Evolutionary conservation across 345 rosid species (phyloP).

Genomic region (Abelmoschus esculentus): DNA sequence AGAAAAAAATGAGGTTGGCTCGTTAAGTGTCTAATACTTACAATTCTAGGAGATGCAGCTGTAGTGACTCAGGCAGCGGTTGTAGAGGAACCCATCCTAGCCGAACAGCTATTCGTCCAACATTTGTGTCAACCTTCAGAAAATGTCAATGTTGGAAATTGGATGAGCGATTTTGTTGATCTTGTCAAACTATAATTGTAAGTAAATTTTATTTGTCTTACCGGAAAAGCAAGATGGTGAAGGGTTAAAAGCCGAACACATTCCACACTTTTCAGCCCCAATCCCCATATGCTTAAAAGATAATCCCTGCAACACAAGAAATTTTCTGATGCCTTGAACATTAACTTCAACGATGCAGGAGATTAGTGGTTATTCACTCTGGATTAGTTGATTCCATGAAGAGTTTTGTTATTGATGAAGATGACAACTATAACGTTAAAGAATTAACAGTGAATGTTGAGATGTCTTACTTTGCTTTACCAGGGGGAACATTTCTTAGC

Average conservation of each 20-base stretch:
- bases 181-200: slow-evolving; percentile 6
- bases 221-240: slow-evolving; percentile 90
- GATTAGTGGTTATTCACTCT: neutral
- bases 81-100: slow-evolving; percentile 97
- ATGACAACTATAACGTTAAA: neutral
- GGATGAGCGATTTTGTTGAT: slow-evolving; percentile 9
- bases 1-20: slow-evolving; percentile 7
- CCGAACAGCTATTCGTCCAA: slow-evolving; percentile 93
- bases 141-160: slow-evolving; percentile 12
- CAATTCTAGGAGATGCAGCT: slow-evolving; percentile 86
- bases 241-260: slow-evolving; percentile 91
- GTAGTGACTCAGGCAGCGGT: slow-evolving; percentile 90
- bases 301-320: slow-evolving; percentile 54
- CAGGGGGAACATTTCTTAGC: slow-evolving; percentile 72
- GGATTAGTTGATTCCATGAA: neutral
- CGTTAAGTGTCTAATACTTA: slow-evolving; percentile 31
- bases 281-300: slow-evolving; percentile 69
- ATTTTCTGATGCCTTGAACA: slow-evolving; percentile 11
- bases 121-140: slow-evolving; percentile 88
- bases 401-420: neutral
- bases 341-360: neutral
- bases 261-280: slow-evolving; percentile 94
- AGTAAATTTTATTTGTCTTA: slow-evolving; percentile 31
- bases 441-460: slow-evolving; percentile 7
- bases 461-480: slow-evolving; percentile 62